A percentile compares a stretch with the other conserved stretches of the same genome.
phyloP scores from a whole-genome alignment of 169 alveolate species.

The Eimeria maxima region DNA sequence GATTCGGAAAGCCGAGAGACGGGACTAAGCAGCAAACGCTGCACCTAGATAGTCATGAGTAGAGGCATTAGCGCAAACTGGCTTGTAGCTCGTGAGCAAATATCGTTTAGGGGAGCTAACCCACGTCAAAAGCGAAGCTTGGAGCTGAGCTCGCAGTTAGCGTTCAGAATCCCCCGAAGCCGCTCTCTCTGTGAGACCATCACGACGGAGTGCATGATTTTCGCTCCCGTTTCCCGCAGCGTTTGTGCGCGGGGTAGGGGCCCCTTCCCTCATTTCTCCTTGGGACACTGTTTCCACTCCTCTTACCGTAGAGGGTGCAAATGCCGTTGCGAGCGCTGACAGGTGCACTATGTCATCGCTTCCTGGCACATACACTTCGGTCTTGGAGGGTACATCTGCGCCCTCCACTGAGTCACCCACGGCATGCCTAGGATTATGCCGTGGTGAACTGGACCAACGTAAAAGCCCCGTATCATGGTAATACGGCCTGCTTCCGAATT shows the following conservation, averaged over 20 bases:
- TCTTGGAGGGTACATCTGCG: not conserved
- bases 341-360: not conserved
- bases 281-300: not conserved
- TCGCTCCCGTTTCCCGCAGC: not conserved
- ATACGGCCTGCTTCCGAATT: not conserved
- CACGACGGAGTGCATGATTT: not conserved
- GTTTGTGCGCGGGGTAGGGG: not conserved
- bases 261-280: not conserved
- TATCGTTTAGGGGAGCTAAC: no score
- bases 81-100: no score
- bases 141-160: no score
- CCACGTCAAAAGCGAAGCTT: no score
- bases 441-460: not conserved
- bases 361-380: not conserved
- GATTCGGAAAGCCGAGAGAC: no score
- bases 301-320: not conserved
- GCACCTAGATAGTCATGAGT: no score
- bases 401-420: not conserved
- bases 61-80: no score
- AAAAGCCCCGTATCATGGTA: not conserved
- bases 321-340: not conserved
- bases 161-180: not conserved
- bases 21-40: no score
- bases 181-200: not conserved
- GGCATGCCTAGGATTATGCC: not conserved